These are phyloP conservation scores for Tricholoma bakamatsutake DNA, from an alignment of 768 basidiomycete species.

Conservation along the genomic window DNA sequence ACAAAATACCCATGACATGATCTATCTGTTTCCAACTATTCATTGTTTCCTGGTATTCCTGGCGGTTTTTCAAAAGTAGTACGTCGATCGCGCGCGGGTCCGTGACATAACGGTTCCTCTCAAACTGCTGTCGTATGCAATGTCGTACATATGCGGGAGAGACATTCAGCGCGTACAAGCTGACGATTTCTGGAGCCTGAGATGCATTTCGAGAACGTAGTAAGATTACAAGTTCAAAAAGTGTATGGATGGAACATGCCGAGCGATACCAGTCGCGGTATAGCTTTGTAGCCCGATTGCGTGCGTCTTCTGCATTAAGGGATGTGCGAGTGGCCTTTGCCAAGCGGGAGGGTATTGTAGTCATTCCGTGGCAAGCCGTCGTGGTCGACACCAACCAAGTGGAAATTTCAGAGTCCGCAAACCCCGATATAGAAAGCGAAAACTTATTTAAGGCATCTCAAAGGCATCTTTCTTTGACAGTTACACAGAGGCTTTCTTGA, in stretches of 20 bases:
- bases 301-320: constrained; percentile 49
- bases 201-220: constrained; percentile 3
- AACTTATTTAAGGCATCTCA: no score
- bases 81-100: constrained; percentile 83
- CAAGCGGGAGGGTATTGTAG: constrained; percentile 86
- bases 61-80: constrained; percentile 74
- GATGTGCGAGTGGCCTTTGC: constrained; percentile 67
- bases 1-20: constrained; percentile 68
- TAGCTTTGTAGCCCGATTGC: constrained; percentile 62
- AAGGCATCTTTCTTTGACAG: constrained; percentile 5
- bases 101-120: constrained; percentile 75
- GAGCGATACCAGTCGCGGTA: constrained; percentile 94
- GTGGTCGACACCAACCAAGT: neutral
- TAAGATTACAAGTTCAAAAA: neutral
- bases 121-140: constrained; percentile 81
- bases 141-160: constrained; percentile 75
- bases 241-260: constrained; percentile 41
- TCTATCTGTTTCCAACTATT: constrained; percentile 91
- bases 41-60: constrained; percentile 91
- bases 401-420: no score
- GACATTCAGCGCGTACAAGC: constrained; percentile 76
- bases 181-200: constrained; percentile 88
- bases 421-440: no score
- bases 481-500: constrained; percentile 3
- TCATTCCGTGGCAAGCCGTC: constrained; percentile 25